phyloP scores from a whole-genome alignment of 164 flowering plant genomes.

The Cinnamomum micranthum region DNA sequence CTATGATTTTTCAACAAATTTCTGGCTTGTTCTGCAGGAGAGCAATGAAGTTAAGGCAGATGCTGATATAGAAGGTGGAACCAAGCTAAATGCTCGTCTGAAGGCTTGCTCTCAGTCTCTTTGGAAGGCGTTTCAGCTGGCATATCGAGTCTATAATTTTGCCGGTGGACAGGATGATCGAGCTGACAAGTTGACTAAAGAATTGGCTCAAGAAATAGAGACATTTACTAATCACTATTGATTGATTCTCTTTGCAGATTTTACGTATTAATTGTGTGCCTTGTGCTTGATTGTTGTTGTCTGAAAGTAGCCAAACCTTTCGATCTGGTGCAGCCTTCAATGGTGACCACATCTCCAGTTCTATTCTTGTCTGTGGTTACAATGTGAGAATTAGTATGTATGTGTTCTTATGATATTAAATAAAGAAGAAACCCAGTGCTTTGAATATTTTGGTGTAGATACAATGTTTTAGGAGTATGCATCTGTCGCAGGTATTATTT shows the following conservation, averaged over 20 bases:
- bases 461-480: no score
- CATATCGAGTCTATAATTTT: constrained; percentile 71
- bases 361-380: background rate
- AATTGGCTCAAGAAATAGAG: constrained; percentile 71
- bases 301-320: background rate
- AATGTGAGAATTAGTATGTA: background rate
- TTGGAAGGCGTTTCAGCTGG: constrained; percentile 84
- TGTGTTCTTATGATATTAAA: background rate
- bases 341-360: background rate
- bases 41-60: constrained; percentile 36
- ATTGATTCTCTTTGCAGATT: background rate
- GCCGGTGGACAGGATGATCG: constrained; percentile 90
- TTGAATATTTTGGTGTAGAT: background rate
- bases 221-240: constrained; percentile 27
- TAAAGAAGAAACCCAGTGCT: background rate
- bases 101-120: constrained; percentile 43
- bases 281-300: background rate
- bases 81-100: constrained; percentile 28
- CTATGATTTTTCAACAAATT: background rate
- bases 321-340: background rate
- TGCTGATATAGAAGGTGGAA: constrained; percentile 12
- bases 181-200: constrained; percentile 59
- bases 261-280: background rate
- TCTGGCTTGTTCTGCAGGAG: constrained; percentile 31
- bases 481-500: no score